Percentiles rank a stretch among this genome's conserved stretches.
These are phyloP conservation scores for Meyerozyma sp. DNA, from an alignment of 1,139 yeast genomes.

Conservation along the genomic window DNA sequence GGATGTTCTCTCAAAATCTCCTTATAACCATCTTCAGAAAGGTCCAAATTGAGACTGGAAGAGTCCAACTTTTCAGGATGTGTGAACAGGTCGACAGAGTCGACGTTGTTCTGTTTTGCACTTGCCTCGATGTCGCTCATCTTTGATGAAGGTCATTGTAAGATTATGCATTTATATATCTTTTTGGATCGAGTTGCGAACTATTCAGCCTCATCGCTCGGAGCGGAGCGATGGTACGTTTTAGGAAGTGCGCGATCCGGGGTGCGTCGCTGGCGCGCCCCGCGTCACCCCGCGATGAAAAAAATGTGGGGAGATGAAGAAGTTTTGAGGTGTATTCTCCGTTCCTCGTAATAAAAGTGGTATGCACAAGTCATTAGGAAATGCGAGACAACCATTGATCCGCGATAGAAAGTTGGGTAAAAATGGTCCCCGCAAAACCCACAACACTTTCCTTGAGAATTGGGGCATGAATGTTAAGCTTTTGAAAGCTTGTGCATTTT, in stretches of 20 bases:
- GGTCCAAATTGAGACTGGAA: not conserved
- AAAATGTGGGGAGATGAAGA: not conserved
- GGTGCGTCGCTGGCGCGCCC: too few relatives aligned
- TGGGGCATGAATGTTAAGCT: slow-evolving; percentile 1
- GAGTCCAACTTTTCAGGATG: not conserved
- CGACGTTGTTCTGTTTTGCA: not conserved
- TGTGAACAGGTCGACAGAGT: not conserved
- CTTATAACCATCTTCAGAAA: not conserved
- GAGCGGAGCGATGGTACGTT: not conserved
- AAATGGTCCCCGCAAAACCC: not conserved
- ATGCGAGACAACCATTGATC: not conserved
- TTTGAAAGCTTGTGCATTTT: slow-evolving; percentile 1
- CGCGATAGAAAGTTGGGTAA: not conserved
- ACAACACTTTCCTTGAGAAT: not conserved
- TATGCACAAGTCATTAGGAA: not conserved
- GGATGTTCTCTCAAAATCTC: slow-evolving; percentile 2
- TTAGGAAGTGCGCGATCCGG: not conserved
- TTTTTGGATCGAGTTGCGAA: too few relatives aligned
- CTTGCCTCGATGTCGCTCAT: not conserved
- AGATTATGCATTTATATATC: too few relatives aligned
- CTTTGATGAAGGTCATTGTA: not conserved
- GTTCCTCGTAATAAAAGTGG: not conserved
- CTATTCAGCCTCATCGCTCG: too few relatives aligned
- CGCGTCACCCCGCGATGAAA: not conserved
- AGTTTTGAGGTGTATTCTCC: not conserved